Percentiles rank a stretch among this genome's conserved stretches.
phyloP scores from a whole-genome alignment of 306 rosid species.

The Senna siamea region DNA sequence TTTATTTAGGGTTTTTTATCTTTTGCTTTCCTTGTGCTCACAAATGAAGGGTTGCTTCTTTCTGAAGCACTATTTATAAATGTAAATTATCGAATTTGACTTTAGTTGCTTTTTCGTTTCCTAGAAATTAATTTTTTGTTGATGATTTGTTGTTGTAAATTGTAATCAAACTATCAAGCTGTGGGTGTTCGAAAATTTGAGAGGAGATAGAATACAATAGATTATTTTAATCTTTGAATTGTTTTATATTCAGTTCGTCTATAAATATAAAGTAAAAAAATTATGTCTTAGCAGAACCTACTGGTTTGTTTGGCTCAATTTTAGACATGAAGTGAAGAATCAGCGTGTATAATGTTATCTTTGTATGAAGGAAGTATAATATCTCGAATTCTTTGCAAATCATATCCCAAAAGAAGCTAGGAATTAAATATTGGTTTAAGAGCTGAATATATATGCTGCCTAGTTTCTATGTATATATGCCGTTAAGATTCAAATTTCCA shows the following conservation, averaged over 20 bases:
- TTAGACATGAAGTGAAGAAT: slow-evolving; percentile 12
- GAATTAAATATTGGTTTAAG: slow-evolving; percentile 11
- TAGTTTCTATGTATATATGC: neutral
- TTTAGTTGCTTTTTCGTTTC: neutral
- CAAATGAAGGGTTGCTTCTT: neutral
- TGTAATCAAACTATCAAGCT: neutral
- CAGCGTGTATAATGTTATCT: neutral
- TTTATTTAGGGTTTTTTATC: slow-evolving; percentile 19
- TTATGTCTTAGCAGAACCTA: neutral
- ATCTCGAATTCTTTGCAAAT: too few relatives aligned
- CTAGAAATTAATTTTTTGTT: neutral
- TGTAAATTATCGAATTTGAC: slow-evolving; percentile 3
- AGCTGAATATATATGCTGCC: neutral
- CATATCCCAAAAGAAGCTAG: neutral
- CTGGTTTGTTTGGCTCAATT: neutral
- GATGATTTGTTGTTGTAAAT: neutral
- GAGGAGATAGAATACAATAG: neutral
- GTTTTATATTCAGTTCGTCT: neutral
- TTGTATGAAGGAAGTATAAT: neutral
- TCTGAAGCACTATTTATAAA: neutral
- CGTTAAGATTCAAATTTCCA: neutral
- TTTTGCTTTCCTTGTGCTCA: neutral
- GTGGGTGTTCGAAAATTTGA: too few relatives aligned
- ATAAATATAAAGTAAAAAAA: neutral
- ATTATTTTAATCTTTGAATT: neutral